Evolutionary conservation across 192 early-diverging fungal genomes (phyloP).

Genomic region (Mortierella hygrophila): DNA sequence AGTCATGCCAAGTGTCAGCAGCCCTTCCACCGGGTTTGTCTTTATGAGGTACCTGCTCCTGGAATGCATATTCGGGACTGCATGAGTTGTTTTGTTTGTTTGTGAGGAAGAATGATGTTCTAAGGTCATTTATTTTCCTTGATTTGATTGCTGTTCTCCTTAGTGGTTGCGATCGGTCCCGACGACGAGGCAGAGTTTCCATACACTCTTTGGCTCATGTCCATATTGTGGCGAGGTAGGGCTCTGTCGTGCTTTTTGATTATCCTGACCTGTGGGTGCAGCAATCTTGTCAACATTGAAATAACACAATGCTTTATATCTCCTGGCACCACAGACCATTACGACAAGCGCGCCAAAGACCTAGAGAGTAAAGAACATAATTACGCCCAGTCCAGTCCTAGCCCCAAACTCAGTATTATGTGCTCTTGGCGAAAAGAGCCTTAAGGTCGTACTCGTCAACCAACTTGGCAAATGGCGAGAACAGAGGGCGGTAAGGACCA

Average conservation of each 20-base stretch:
- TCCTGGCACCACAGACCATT: conserved; percentile 27
- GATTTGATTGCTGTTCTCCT: not conserved
- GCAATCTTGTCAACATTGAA: not conserved
- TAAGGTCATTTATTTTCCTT: not conserved
- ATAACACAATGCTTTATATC: not conserved
- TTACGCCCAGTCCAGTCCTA: not conserved
- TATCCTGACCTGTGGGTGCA: not conserved
- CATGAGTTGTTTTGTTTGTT: not conserved
- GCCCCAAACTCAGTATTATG: not conserved
- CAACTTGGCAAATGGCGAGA: conserved; percentile 43
- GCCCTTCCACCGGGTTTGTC: conserved; percentile 34
- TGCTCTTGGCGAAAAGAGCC: conserved; percentile 18
- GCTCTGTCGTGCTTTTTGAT: not conserved
- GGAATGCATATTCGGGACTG: not conserved
- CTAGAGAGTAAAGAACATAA: not conserved
- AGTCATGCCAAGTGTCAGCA: conserved; percentile 44
- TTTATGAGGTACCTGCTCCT: conserved; percentile 34
- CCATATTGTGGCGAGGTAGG: conserved; percentile 48
- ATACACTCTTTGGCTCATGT: conserved; percentile 49
- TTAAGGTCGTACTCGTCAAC: conserved; percentile 31
- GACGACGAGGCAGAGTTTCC: conserved; percentile 47
- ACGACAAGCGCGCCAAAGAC: conserved; percentile 42
- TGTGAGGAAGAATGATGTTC: not conserved
- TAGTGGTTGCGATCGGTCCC: conserved; percentile 47
- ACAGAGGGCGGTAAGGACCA: conserved; percentile 42